Conservation (phyloP, 805 yeast species). For the Zygotorulaspora sp. region DNA sequence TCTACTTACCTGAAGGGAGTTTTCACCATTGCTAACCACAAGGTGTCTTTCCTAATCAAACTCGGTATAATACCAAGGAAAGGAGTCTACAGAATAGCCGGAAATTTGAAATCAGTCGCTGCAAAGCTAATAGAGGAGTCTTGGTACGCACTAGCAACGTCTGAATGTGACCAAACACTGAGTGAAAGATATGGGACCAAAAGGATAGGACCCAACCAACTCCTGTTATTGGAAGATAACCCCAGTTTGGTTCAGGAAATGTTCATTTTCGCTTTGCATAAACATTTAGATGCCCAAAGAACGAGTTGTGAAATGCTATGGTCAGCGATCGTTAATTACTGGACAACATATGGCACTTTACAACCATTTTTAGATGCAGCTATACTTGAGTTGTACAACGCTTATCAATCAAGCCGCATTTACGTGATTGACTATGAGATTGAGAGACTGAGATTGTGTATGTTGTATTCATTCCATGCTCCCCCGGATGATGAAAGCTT, state of each 20-base stretch:
- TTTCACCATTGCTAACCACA: conserved; percentile 57
- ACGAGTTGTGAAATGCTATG: conserved; percentile 65
- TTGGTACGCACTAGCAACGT: conserved; percentile 77
- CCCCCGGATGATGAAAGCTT: conserved; percentile 61
- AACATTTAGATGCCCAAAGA: conserved; percentile 54
- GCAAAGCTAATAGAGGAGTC: conserved; percentile 50
- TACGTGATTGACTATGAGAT: conserved; percentile 25
- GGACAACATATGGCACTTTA: conserved; percentile 17
- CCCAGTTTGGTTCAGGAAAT: conserved; percentile 60
- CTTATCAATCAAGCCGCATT: conserved; percentile 25
- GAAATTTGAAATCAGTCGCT: conserved; percentile 56
- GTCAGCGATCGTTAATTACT: conserved; percentile 46
- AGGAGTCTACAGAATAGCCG: conserved; percentile 61
- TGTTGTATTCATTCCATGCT: conserved; percentile 20
- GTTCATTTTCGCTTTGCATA: conserved; percentile 63
- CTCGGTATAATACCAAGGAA: conserved; percentile 67
- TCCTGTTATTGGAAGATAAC: conserved; percentile 53
- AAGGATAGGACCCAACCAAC: conserved; percentile 68
- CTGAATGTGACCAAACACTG: conserved; percentile 49
- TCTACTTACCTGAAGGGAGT: conserved; percentile 56
- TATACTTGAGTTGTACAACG: conserved; percentile 29
- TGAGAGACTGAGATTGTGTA: conserved; percentile 18
- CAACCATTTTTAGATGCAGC: conserved; percentile 19
- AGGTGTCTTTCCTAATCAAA: conserved; percentile 65
- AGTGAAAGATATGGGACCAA: conserved; percentile 52